These are phyloP conservation scores for Diplogelasinospora grovesii DNA, from an alignment of 495 filamentous ascomycete genomes.

Conservation along the genomic window DNA sequence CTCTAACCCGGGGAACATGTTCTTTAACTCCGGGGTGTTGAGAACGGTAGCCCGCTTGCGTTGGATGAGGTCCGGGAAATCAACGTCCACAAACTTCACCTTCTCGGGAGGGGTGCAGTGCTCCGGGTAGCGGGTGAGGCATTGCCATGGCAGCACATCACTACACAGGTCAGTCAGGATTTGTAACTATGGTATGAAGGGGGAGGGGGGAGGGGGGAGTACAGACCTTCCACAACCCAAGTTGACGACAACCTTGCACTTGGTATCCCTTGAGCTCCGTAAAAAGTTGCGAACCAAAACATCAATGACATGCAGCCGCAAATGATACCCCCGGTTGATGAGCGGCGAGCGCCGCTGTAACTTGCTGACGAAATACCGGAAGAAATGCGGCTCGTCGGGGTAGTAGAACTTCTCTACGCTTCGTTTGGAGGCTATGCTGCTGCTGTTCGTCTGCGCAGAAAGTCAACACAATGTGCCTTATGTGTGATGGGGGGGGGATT, in stretches of 20 bases:
- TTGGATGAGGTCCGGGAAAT: conserved; percentile 73
- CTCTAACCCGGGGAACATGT: conserved; percentile 8
- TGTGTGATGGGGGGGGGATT: neutral
- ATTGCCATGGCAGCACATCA: conserved; percentile 87
- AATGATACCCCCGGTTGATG: conserved; percentile 83
- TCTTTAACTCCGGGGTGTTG: conserved; percentile 51
- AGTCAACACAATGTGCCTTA: neutral
- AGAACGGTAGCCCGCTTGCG: conserved; percentile 64
- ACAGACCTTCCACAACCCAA: conserved; percentile 86
- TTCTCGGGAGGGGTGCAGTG: conserved; percentile 37
- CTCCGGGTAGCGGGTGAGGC: conserved; percentile 55
- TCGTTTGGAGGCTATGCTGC: conserved; percentile 83
- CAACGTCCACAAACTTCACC: conserved; percentile 75
- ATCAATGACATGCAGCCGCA: conserved; percentile 77
- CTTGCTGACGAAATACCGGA: conserved; percentile 80
- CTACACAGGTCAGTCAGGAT: conserved; percentile 35
- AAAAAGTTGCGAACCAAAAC: conserved; percentile 66
- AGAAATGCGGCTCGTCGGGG: conserved; percentile 66
- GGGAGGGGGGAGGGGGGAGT: conserved; percentile 3
- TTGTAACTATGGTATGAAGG: conserved; percentile 3
- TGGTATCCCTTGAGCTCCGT: conserved; percentile 23
- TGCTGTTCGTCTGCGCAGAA: conserved; percentile 66
- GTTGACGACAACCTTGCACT: conserved; percentile 71
- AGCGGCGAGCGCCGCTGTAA: conserved; percentile 71
- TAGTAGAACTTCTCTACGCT: conserved; percentile 83